Base-by-base conservation (phyloP, 2,329 filamentous ascomycete genomes). In the Penicillium sp. region DNA sequence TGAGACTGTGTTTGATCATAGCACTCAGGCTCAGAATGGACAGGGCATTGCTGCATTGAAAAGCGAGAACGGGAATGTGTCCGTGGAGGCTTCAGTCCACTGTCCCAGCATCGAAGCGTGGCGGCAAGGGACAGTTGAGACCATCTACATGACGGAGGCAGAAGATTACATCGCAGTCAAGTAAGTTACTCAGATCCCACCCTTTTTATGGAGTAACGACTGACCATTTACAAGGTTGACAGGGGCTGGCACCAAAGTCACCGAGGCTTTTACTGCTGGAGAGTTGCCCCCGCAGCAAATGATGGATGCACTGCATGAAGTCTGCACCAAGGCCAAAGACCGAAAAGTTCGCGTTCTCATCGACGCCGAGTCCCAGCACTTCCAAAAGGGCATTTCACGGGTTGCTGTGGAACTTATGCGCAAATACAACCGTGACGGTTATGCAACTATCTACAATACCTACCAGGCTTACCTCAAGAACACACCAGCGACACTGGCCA, bases 301-400 rank as follows among this genome's bases (percentile, higher is more conserved):
- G 66, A 80, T 82, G 50, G 75, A 82, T 14, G 88, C 89, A 14
- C 89, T 96, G 59, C 83, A 89, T 62, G 79, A 84, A 47, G 87
- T 95, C 61, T 95, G 91, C 74, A 53, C 26, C 16, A 61, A 58
- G 29, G 67, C 63, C 46, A 81, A 84, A 2, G 77, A 83, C 37
- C 85, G 87, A 50, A 85, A 87, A 24, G 85, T 96, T 3, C 82
- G 85, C 3, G 81, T 97, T 1, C 83, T 96, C 2, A 90, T 96
- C 60, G 90, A 95, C 61, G 92, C 91, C 1, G 92, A 97, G 74
- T 90, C 96, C 72, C 86, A 87, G 55, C 82, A 84, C 53, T 82
- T 94, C 31, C 90, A 96, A 74, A 78, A 82, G 6, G 90, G 90
- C 8, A 93, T 95, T 59, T 88, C 94, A 70, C 82, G 85, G 63